Conservation (phyloP, 306 rosid species). For the Senna tora region DNA sequence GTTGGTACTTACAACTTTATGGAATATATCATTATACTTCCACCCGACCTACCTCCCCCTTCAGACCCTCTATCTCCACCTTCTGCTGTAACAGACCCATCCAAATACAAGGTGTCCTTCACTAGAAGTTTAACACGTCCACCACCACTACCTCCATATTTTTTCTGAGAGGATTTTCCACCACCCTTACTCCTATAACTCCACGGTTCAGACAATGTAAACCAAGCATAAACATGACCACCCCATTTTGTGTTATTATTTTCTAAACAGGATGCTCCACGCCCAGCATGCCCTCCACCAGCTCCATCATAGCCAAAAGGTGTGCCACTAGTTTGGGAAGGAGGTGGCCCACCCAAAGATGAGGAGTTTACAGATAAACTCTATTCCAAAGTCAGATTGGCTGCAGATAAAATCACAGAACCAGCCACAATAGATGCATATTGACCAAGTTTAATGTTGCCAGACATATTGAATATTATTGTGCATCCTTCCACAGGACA, state of each 20-base stretch:
- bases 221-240: constrained; percentile 99
- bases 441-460: constrained; percentile 86
- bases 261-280: constrained; percentile 94
- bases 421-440: constrained; percentile 77
- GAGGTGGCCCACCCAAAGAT: constrained; percentile 88
- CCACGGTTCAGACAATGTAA: constrained; percentile 82
- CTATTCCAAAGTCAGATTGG: constrained; percentile 73
- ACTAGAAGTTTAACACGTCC: constrained; percentile 81
- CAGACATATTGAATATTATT: constrained; percentile 78
- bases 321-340: constrained; percentile 98
- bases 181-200: constrained; percentile 97
- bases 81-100: constrained; percentile 82
- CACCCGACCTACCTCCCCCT: constrained; percentile 98
- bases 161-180: constrained; percentile 56
- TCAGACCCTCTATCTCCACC: constrained; percentile 87
- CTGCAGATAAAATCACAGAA: constrained; percentile 76
- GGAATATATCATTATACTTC: constrained; percentile 80
- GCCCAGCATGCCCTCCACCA: constrained; percentile 99
- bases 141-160: constrained; percentile 91
- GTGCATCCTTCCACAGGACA: constrained; percentile 84
- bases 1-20: constrained; percentile 81
- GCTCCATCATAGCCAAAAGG: constrained; percentile 87
- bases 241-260: constrained; percentile 87
- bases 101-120: constrained; percentile 66
- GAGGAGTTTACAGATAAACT: constrained; percentile 75